Evolutionary conservation across 2,329 filamentous ascomycete genomes (phyloP), one percentile per base, ranked within the genome.

Genomic region (Alternaria arbusti): DNA sequence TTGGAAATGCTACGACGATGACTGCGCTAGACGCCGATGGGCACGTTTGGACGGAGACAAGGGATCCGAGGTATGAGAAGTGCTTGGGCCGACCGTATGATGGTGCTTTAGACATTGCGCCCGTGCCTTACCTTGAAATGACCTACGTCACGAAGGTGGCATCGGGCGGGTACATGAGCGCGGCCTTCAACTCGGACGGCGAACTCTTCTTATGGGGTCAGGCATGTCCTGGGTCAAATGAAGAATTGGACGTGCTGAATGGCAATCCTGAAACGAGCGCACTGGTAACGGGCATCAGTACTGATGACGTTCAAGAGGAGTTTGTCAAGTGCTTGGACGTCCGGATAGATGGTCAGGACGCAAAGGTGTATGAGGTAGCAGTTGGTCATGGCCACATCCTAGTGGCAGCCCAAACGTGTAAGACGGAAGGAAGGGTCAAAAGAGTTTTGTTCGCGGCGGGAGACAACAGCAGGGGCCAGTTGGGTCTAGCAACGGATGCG

Each of bases 141-240:
- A 75, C 66, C 7, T 17, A 17, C 8, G 61, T 78, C 17, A 17
- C 13, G 2, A 74, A 68, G 25, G 68, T 79, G 22, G 71, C 72
- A 2, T 74, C 72, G 0, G 77, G 77, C 1, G 77, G 78, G 0
- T 76, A 74, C 13, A 71, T 78, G 65, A 74, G 70, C n/a, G 74
- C 73, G n/a, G 76, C 75, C 0, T 13, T 78, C 12, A 70, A 70
- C 43, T 49, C 59, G n/a, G 72, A 78, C 8, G 75, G 75, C 1
- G 77, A 79, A 58, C 49, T 79, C 6, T 79, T 71, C 43, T 10
- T 79, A 6, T 79, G 78, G 78, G 78, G 78, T 4, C 72, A 76
- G 54, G 63, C 71, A 6, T 68, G 59, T 57, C 74, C 74, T n/a
- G 74, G 72, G 5, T 57, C 57, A 11, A 47, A 45, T 1, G 63